Evolutionary conservation across 257 asterid genomes (phyloP), one percentile per base, ranked within the genome.

Genomic region (Solanum raphanifolium): DNA sequence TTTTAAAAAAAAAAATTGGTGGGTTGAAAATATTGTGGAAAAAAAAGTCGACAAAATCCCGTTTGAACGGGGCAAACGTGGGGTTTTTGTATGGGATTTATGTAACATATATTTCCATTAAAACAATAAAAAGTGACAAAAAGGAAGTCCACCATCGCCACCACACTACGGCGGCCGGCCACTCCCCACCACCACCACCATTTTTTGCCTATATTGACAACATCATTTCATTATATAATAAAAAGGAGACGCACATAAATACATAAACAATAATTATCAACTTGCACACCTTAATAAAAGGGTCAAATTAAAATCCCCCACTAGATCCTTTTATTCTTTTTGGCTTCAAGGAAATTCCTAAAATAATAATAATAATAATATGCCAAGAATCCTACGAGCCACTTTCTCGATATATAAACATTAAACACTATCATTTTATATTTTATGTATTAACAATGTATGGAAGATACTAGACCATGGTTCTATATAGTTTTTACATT

Each of bases 101-200:
- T 87, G 89, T 62, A 72, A 83, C 91, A 88, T 6, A 62, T 41
- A 82, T 88, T 72, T 25, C 87, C 75, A 76, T 83, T 88, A 43
- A 74, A 48, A 25, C 69, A 83, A 79, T 11, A 43, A 78, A 82
- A 52, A 48, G 43, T 46, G 69, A 82, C 86, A 48, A 82, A 48
- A 29, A 48, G 86, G 18, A 82, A 48, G 2, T 76, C 83, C 83
- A 76, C 83, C 60, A 52, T 29, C 27, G 69, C 86, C 86, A 82
- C 85, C 85, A 46, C 12, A 65, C 78, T 35, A 83, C 72, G 87
- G 88, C 48, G 27, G 52, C 90, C 48, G 46, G 66, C 89, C 88
- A 83, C 89, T 78, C 32, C 90, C 90, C 69, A 43, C 83, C 87
- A 82, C 89, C 88, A 84, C 91, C 88, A 87, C 91, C 91, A 85